Percentiles rank a stretch among this genome's conserved stretches.
Evolutionary conservation across 495 filamentous ascomycete genomes (phyloP).

Genomic region (Trichoderma asperelloides): DNA sequence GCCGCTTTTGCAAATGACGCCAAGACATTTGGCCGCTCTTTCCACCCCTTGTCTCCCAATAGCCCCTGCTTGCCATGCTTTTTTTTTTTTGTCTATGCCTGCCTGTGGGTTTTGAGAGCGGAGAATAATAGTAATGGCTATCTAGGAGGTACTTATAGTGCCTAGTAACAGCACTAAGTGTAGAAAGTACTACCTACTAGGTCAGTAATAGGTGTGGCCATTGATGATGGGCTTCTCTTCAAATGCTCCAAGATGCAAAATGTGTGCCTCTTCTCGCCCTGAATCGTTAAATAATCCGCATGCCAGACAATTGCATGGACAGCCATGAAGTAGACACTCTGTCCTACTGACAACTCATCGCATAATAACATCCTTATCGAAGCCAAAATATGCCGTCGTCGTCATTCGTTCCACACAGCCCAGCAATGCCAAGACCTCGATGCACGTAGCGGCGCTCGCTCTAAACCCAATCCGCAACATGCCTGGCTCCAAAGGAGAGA

Average conservation of each 20-base stretch:
- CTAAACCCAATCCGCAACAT: neutral
- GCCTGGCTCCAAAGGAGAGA: neutral
- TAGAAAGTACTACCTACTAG: too few relatives aligned
- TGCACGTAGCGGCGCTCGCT: neutral
- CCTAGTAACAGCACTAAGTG: too few relatives aligned
- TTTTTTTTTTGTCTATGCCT: neutral
- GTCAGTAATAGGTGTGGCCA: too few relatives aligned
- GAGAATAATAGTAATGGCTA: neutral
- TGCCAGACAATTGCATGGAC: too few relatives aligned
- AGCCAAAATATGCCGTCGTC: neutral
- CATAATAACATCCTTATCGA: too few relatives aligned
- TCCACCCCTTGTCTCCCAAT: neutral
- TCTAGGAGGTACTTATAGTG: too few relatives aligned
- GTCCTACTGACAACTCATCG: too few relatives aligned
- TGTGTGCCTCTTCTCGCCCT: too few relatives aligned
- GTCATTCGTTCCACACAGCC: neutral
- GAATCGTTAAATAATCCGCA: too few relatives aligned
- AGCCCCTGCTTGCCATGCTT: neutral
- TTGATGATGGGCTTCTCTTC: too few relatives aligned
- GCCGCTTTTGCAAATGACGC: neutral
- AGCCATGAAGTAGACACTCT: too few relatives aligned
- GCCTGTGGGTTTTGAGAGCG: neutral
- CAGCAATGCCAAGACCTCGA: neutral
- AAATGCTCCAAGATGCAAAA: too few relatives aligned
- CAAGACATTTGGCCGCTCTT: neutral